phyloP scores from a whole-genome alignment of 768 basidiomycete species.

The Mycena vitilis region DNA sequence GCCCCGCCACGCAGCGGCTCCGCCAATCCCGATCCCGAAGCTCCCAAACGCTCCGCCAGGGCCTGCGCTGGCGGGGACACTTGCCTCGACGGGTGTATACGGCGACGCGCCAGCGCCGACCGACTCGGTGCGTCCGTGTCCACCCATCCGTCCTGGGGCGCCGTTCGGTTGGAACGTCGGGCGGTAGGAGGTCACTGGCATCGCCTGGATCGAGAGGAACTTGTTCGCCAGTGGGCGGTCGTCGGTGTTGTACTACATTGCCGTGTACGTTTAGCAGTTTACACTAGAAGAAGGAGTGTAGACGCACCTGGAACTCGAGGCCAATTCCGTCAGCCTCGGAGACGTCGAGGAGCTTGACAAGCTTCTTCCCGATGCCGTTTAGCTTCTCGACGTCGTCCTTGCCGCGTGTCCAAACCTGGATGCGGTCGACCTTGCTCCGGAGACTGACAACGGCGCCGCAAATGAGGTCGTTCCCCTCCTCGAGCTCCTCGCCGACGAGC shows the following conservation, averaged over 20 bases:
- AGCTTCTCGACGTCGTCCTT: slow-evolving; percentile 89
- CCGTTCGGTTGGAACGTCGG: slow-evolving; percentile 64
- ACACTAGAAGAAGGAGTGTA: slow-evolving; percentile 1
- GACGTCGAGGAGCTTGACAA: slow-evolving; percentile 86
- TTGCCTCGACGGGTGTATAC: slow-evolving; percentile 33
- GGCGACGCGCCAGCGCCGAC: slow-evolving; percentile 28
- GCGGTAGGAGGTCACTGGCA: slow-evolving; percentile 75
- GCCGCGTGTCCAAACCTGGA: slow-evolving; percentile 90
- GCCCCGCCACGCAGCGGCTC: slow-evolving; percentile 40
- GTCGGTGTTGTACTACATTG: slow-evolving; percentile 82
- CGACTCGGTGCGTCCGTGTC: slow-evolving; percentile 40
- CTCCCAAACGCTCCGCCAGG: slow-evolving; percentile 59
- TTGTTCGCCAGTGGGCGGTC: slow-evolving; percentile 85
- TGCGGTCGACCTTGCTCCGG: slow-evolving; percentile 87
- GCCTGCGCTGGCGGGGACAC: slow-evolving; percentile 38
- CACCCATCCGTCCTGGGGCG: slow-evolving; percentile 38
- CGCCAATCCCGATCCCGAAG: slow-evolving; percentile 59
- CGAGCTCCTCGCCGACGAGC: slow-evolving; percentile 86
- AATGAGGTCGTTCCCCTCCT: slow-evolving; percentile 77
- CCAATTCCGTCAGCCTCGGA: slow-evolving; percentile 88
- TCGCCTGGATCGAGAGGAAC: slow-evolving; percentile 82
- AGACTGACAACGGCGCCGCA: slow-evolving; percentile 90
- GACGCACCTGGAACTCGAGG: slow-evolving; percentile 87
- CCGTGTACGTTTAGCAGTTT: background rate
- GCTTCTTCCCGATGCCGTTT: slow-evolving; percentile 85